Evolutionary conservation across 2,329 filamentous ascomycete genomes (phyloP), one percentile per base, ranked within the genome.

Genomic region (Coniella vitis): DNA sequence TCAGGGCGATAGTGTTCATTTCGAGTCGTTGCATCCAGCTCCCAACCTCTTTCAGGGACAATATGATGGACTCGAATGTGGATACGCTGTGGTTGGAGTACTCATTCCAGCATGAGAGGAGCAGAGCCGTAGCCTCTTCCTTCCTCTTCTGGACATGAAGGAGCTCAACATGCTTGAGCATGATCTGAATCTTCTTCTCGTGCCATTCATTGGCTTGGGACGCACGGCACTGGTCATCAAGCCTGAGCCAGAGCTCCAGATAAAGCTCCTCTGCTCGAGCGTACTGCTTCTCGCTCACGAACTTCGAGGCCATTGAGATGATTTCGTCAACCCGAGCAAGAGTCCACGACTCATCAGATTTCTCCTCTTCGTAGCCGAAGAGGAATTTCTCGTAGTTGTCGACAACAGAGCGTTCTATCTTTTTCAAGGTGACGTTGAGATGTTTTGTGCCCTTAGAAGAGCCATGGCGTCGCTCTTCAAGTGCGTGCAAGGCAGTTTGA

Each of bases 171-270:
- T 45, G 36, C 12, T 45, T 45, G 31, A 45, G 32, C 10, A 32
- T 45, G 17, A 45, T 31, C 32, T 37, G 17, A 12, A 35, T 45
- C 42, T 45, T 36, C 42, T 45, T 45, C 42, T 45, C 25, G 22
- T 45, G 42, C 42, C 42, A 45, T 4, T 45, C 42, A 16, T n/a
- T n/a, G 17, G n/a, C 31, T 32, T 45, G 42, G 20, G 42, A 45
- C 2, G 29, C 41, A 34, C 42, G 42, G 20, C 42, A 45, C 31
- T 45, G 20, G 16, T 45, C 32, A 10, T 45, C 42, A 8, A 45
- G 42, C 31, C 36, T 35, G 31, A 45, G 42, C 42, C 42, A 45
- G 17, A 35, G 32, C 31, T 45, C 42, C 32, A 45, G 32, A 13
- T 36, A 32, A 3, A 45, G 7, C 8, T 36, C 42, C 42, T 45